A percentile compares a stretch with the other conserved stretches of the same genome.
These are phyloP conservation scores for Aspergillus chevalieri DNA, from an alignment of 2,329 filamentous ascomycete genomes.

Conservation along the genomic window DNA sequence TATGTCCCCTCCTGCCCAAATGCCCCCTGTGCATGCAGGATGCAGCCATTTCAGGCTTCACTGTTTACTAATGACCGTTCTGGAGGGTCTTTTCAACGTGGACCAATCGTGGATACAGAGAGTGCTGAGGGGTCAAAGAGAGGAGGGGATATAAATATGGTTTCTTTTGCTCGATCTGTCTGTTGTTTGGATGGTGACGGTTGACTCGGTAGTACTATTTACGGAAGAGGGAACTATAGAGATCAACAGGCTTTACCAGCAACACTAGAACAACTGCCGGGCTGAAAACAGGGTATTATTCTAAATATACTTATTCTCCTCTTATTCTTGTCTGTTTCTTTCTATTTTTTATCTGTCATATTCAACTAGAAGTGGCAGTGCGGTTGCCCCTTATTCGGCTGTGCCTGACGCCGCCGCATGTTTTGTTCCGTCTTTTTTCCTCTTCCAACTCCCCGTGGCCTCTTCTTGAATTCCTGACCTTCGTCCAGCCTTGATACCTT, in stretches of 20 bases:
- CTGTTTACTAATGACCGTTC: not conserved
- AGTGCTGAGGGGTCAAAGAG: slow-evolving; percentile 6
- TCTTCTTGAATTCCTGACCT: slow-evolving; percentile 5
- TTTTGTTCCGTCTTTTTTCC: slow-evolving; percentile 5
- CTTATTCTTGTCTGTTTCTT: not conserved
- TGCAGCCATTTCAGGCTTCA: not conserved
- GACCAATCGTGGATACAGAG: slow-evolving; percentile 13
- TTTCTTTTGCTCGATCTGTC: not conserved
- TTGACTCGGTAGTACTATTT: no score
- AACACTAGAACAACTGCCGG: no score
- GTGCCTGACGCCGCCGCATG: slow-evolving; percentile 1
- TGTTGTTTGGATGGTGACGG: not conserved
- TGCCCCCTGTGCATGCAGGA: no score
- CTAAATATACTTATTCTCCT: no score
- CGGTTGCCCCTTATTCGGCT: not conserved
- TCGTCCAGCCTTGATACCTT: not conserved
- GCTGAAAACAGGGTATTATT: no score
- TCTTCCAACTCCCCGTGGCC: slow-evolving; percentile 3
- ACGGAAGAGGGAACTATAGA: no score
- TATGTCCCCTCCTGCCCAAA: no score
- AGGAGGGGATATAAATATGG: not conserved
- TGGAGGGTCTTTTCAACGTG: slow-evolving; percentile 11
- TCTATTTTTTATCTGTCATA: not conserved
- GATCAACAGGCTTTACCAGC: no score
- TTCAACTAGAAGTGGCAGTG: not conserved